Base-by-base conservation (phyloP, 805 yeast genomes). In the Metschnikowia similis region DNA sequence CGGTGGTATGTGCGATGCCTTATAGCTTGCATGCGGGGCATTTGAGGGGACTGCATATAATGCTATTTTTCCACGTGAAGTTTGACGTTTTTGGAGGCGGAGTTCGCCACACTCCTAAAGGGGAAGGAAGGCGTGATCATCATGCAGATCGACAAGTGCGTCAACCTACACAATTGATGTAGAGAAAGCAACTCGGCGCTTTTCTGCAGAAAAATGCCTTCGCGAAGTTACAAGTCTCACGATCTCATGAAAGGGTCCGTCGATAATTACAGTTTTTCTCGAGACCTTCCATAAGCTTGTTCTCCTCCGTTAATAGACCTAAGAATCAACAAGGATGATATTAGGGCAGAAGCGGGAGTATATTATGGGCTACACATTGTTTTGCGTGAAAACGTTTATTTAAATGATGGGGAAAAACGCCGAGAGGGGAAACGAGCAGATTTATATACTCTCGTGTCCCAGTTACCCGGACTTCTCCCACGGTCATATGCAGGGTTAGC, bases 331-430 rank as follows among this genome's bases (percentile, higher is more conserved):
- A 48, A 47, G 53, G 51, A 51, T 55, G 60, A 56, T 51, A 39
- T 38, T 51, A 57, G 61, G 59, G 61, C 61, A 57, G 61, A 57
- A 57, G 53, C 56, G 49, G 61, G 61, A 57, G 61, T 54, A 55
- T 7, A n/a, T 47, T 16, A 6, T 31, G 16, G 21, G 16, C 43
- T 35, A 45, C 42, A 32, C 8, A 40, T 17, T 34, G 1, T 14
- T 39, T 31, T 9, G 29, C n/a, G 38, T 21, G 42, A 29, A 8
- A 10, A n/a, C 30, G 45, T 41, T 8, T 41, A 41, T 37, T 47
- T 16, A 35, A 29, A 9, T 27, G 27, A 8, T 10, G 14, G 26
- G 9, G 29, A 6, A 4, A 29, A 26, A 21, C 16, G 10, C 11
- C 6, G 6, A 32, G n/a, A n/a, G 13, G 35, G 32, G 28, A 16